A percentile compares a stretch with the other conserved stretches of the same genome.
These are phyloP conservation scores for Filobasidium uniguttulatum DNA, from an alignment of 1,284 basidiomycete species.

Conservation along the genomic window DNA sequence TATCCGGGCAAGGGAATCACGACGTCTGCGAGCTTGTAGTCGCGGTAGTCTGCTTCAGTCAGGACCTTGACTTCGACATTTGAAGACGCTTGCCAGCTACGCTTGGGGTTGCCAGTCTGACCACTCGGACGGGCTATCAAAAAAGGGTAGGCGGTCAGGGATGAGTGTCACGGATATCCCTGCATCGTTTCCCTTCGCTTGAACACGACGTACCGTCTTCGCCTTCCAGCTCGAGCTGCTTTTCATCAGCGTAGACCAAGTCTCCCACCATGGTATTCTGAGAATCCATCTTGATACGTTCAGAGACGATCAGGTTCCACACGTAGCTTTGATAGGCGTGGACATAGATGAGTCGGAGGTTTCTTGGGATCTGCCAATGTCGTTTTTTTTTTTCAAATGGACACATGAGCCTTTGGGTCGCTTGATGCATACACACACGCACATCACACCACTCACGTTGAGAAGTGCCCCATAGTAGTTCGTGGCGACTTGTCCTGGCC, in stretches of 20 bases:
- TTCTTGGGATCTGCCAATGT: slow-evolving; percentile 66
- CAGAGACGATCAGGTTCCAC: slow-evolving; percentile 92
- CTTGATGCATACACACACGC: too few species aligned
- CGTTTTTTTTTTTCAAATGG: too few species aligned
- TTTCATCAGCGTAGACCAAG: slow-evolving; percentile 50
- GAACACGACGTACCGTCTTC: slow-evolving; percentile 38
- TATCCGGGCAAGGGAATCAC: slow-evolving; percentile 90
- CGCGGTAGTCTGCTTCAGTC: slow-evolving; percentile 55
- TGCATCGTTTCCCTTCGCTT: slow-evolving; percentile 3
- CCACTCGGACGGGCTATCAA: slow-evolving; percentile 17
- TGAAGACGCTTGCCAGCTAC: slow-evolving; percentile 18
- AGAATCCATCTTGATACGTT: slow-evolving; percentile 70
- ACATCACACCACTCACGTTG: slow-evolving; percentile 46
- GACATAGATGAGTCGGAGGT: slow-evolving; percentile 90
- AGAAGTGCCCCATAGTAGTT: slow-evolving; percentile 77
- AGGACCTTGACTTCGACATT: slow-evolving; percentile 50
- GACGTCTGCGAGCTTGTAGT: slow-evolving; percentile 81
- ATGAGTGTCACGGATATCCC: background rate
- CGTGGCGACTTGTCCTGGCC: slow-evolving; percentile 58
- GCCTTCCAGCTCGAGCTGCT: slow-evolving; percentile 38
- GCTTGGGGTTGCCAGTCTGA: slow-evolving; percentile 35
- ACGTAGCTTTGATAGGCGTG: slow-evolving; percentile 98
- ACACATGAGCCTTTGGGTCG: background rate
- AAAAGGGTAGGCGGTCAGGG: background rate
- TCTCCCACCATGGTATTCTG: slow-evolving; percentile 72